Conservation (phyloP, 345 rosid genomes). For the Pistacia vera region DNA sequence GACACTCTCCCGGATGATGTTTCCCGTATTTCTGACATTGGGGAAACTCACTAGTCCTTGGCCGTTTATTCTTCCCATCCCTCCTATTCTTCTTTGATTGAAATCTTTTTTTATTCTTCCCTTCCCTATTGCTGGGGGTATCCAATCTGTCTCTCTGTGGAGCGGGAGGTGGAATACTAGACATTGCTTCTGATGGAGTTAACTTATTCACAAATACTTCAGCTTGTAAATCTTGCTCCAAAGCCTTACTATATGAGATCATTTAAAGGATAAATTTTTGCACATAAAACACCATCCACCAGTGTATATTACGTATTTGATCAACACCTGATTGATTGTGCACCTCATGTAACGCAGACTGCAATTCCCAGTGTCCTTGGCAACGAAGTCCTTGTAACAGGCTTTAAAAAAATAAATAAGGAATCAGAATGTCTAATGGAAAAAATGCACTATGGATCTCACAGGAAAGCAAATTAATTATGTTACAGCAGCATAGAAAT, state of each 20-base stretch:
- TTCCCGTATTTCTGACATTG: too few relatives aligned
- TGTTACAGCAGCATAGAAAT: neutral
- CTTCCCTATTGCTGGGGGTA: too few relatives aligned
- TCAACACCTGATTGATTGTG: conserved; percentile 77
- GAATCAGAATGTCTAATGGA: neutral
- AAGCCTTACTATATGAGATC: neutral
- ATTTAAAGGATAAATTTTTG: neutral
- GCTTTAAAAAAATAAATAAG: conserved; percentile 46
- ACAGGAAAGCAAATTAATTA: conserved; percentile 11
- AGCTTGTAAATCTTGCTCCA: too few relatives aligned
- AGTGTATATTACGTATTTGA: conserved; percentile 15
- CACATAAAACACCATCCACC: neutral
- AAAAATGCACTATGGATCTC: conserved; percentile 16
- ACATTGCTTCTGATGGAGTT: too few relatives aligned
- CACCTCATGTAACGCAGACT: conserved; percentile 98
- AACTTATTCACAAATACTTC: too few relatives aligned
- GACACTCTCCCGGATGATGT: too few relatives aligned
- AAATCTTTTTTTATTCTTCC: too few relatives aligned
- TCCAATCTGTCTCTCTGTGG: too few relatives aligned
- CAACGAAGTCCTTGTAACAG: conserved; percentile 88
- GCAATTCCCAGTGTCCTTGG: conserved; percentile 80
- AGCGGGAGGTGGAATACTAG: too few relatives aligned
- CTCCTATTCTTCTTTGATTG: too few relatives aligned
- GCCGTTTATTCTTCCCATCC: too few relatives aligned
- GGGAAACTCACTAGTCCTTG: too few relatives aligned